Percentiles rank a stretch among this genome's conserved stretches.
These are phyloP conservation scores for Cenchrus americanus DNA, from an alignment of 176 grass and related monocot species.

Conservation along the genomic window DNA sequence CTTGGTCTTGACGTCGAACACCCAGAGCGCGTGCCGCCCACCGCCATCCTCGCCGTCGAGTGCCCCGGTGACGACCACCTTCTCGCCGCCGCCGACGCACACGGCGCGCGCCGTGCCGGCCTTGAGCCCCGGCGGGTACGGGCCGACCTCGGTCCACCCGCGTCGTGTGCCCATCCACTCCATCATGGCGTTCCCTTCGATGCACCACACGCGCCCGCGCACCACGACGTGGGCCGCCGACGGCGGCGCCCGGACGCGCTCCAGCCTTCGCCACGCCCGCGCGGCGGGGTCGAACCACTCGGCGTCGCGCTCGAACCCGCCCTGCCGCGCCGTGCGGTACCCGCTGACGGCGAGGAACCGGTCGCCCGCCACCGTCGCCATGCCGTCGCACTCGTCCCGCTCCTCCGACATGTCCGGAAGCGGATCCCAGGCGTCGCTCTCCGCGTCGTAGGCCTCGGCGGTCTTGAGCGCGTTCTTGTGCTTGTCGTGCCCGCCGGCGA, in stretches of 20 bases:
- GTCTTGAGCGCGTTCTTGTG: slow-evolving; percentile 92
- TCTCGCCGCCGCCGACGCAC: slow-evolving; percentile 37
- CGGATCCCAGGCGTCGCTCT: slow-evolving; percentile 56
- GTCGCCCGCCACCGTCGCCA: slow-evolving; percentile 58
- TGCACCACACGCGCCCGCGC: slow-evolving; percentile 57
- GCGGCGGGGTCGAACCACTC: slow-evolving; percentile 70
- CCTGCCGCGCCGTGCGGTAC: slow-evolving; percentile 84
- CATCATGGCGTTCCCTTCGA: slow-evolving; percentile 49
- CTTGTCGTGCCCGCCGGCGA: slow-evolving; percentile 85
- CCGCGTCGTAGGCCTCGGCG: slow-evolving; percentile 73
- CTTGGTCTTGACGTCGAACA: slow-evolving; percentile 56
- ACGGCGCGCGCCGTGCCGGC: slow-evolving; percentile 55
- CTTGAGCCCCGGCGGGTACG: slow-evolving; percentile 60
- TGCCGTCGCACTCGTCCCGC: slow-evolving; percentile 85
- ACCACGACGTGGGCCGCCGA: slow-evolving; percentile 55
- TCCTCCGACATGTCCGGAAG: slow-evolving; percentile 88
- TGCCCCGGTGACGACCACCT: slow-evolving; percentile 62
- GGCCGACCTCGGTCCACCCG: slow-evolving; percentile 57
- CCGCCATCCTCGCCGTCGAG: slow-evolving; percentile 32
- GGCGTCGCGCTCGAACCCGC: slow-evolving; percentile 69
- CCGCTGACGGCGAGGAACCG: slow-evolving; percentile 70
- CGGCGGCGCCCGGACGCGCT: slow-evolving; percentile 46
- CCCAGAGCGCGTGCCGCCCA: slow-evolving; percentile 51
- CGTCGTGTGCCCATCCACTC: slow-evolving; percentile 42
- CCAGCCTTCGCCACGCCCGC: slow-evolving; percentile 55